Evolutionary conservation across 768 basidiomycete species (phyloP).

Genomic region (Dictyophora rubrovolvata): DNA sequence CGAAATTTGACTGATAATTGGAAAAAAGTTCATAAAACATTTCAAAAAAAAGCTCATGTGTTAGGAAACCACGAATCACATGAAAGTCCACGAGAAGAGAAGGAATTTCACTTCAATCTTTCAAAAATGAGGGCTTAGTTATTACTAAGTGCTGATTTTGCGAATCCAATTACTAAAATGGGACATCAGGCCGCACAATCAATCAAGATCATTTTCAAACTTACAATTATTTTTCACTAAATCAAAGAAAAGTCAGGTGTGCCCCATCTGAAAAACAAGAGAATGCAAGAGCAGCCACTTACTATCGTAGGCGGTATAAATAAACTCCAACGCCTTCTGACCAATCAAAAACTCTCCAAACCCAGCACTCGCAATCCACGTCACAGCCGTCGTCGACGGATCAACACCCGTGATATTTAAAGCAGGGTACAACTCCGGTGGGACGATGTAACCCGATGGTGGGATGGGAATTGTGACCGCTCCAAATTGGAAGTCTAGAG

Average conservation of each 20-base stretch:
- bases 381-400: neutral
- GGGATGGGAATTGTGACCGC: neutral
- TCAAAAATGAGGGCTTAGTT: too few species aligned
- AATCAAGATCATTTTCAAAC: neutral
- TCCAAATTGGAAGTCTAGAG: neutral
- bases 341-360: neutral
- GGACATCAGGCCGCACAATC: neutral
- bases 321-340: slow-evolving; percentile 5
- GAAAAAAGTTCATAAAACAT: too few species aligned
- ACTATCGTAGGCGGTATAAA: slow-evolving; percentile 6
- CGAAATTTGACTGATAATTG: too few species aligned
- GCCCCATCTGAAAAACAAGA: neutral
- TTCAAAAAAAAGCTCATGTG: too few species aligned
- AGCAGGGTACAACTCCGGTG: neutral
- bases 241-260: neutral
- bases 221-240: slow-evolving; percentile 5
- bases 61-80: too few species aligned
- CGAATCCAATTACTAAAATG: neutral
- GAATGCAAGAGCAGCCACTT: neutral
- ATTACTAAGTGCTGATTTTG: neutral
- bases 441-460: slow-evolving; percentile 1
- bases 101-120: too few species aligned
- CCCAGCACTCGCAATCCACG: slow-evolving; percentile 1
- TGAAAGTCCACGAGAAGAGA: too few species aligned
- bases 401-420: slow-evolving; percentile 3